Conservation (phyloP, 371 early-diverging fungal genomes). For the Mucor plumbeus region DNA sequence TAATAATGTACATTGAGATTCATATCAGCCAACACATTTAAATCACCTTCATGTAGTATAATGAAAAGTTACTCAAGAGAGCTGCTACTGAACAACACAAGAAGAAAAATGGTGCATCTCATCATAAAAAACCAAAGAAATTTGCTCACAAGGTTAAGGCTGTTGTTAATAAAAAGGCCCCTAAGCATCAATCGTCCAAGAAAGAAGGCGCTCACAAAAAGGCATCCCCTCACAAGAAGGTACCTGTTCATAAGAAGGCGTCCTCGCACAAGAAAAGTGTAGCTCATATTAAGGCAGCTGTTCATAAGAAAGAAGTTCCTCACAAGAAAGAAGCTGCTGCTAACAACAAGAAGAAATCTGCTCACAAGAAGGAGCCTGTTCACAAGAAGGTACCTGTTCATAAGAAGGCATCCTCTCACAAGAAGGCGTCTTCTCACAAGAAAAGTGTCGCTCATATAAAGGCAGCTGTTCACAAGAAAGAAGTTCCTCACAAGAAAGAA, state of each 20-base stretch:
- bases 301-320: background rate
- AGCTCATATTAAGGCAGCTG: too few species aligned
- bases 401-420: background rate
- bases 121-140: background rate
- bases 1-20: background rate
- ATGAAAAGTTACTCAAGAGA: constrained; percentile 8
- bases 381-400: background rate
- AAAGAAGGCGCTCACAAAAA: constrained; percentile 1
- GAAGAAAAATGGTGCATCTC: background rate
- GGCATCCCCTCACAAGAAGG: background rate
- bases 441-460: too few species aligned
- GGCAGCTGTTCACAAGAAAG: too few species aligned
- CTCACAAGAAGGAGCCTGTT: background rate
- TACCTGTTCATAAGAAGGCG: background rate
- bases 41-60: background rate
- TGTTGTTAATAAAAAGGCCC: background rate
- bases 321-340: too few species aligned
- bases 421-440: too few species aligned
- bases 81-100: constrained; percentile 1
- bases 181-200: too few species aligned
- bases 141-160: background rate
- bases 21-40: background rate
- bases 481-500: too few species aligned
- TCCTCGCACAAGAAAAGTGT: constrained; percentile 1
- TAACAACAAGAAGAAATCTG: too few species aligned